Evolutionary conservation across 2,329 filamentous ascomycete species (phyloP), one percentile per base, ranked within the genome.

Genomic region (Penicillium psychrosexuale): DNA sequence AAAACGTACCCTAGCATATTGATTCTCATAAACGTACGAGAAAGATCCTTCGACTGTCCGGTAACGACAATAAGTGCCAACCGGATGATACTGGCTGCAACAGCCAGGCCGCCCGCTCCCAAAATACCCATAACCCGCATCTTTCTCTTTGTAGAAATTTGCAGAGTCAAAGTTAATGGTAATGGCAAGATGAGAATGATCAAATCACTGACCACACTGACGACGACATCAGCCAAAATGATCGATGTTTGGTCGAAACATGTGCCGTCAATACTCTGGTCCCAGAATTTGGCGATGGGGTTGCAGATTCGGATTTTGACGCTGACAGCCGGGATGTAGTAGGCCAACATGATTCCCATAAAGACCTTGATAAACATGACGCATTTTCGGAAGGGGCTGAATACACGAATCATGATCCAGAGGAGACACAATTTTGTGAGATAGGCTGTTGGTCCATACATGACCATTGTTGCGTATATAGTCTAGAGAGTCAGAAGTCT

Each of bases 151-250:
- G 64, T 58, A 1, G 78, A 74, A 24, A 83, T 69, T 56, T 79
- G 73, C 5, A 81, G 61, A 12, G 66, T 64, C 61, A 75, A 68
- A 2, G 80, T 73, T 8, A 76, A 75, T 12, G 74, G 73, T 17
- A 83, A 74, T 2, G 80, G 81, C 3, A 84, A 67, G 1, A 80
- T 54, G 11, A 82, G 77, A 22, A 82, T 73, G 9, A 78, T 70
- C 47, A 85, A 76, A 65, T 86, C 83, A 28, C 81, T 84, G 46
- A 80, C 66, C 27, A 84, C 82, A 66, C 85, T 85, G 61, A 84
- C 77, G 34, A 82, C 78, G 6, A 82, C 82, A 38, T 84, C 75
- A 12, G 77, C 76, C 31, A 82, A 72, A 28, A 83, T 75, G 33
- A 82, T 79, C 0, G 71, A 70, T 0, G 55, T 52, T 49, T 70